These are phyloP conservation scores for Tulasnella sp. DNA, from an alignment of 768 basidiomycete species.

Conservation along the genomic window DNA sequence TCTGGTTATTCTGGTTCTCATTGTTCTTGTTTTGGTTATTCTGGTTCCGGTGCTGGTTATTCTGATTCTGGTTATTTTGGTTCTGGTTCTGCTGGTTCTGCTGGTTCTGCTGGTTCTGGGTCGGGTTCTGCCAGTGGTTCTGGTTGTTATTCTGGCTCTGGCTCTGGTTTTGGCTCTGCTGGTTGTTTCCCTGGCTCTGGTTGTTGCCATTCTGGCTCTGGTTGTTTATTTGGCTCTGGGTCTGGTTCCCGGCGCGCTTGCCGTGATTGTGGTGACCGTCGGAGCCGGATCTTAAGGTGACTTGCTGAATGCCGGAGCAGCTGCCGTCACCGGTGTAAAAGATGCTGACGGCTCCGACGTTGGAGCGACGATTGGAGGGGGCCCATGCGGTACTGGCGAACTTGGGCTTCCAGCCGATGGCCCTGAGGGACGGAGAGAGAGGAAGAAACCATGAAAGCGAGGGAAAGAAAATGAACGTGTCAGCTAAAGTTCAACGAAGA, in stretches of 20 bases:
- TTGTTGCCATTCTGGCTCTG: not conserved
- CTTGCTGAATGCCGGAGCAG: conserved; percentile 22
- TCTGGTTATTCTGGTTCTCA: too few species aligned
- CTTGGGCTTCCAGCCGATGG: conserved; percentile 18
- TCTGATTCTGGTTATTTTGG: not conserved
- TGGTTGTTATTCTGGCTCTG: too few species aligned
- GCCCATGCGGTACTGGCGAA: conserved; percentile 20
- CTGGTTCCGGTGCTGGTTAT: not conserved
- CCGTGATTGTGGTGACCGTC: not conserved
- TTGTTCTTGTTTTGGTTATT: too few species aligned
- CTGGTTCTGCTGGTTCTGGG: too few species aligned
- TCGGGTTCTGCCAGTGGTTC: too few species aligned
- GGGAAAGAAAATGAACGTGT: not conserved
- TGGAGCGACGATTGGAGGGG: not conserved
- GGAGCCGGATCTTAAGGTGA: not conserved
- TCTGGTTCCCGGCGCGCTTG: not conserved
- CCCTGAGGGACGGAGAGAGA: not conserved
- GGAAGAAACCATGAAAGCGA: not conserved
- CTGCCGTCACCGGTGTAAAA: conserved; percentile 17
- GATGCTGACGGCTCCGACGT: not conserved
- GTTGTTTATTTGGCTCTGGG: not conserved
- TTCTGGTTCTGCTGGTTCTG: too few species aligned
- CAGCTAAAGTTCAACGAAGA: not conserved
- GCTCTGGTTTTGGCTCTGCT: too few species aligned
- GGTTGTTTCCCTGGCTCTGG: not conserved